Evolutionary conservation across 2,329 filamentous ascomycete genomes (phyloP).

Genomic region (Ophiostoma montium): DNA sequence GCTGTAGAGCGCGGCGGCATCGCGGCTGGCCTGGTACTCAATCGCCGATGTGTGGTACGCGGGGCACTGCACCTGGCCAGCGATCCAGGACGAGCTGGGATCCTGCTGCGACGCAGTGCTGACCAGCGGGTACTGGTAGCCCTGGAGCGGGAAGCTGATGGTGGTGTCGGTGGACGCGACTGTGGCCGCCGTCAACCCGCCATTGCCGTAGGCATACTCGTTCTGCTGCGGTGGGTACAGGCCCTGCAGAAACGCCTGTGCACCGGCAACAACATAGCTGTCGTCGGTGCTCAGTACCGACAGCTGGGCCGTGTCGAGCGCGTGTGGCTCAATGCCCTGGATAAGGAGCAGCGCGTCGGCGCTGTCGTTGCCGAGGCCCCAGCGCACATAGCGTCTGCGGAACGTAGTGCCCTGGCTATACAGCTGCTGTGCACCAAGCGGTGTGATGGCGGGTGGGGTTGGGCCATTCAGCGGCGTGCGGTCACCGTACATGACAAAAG

Average conservation of each 20-base stretch:
- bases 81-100: conserved; percentile 30
- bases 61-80: conserved; percentile 25
- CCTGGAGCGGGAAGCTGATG: conserved; percentile 52
- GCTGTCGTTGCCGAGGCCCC: conserved; percentile 13
- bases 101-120: conserved; percentile 20
- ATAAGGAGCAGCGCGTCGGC: conserved; percentile 23
- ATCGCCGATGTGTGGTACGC: conserved; percentile 22
- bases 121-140: conserved; percentile 69
- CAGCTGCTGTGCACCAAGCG: conserved; percentile 39
- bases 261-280: conserved; percentile 47
- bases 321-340: conserved; percentile 25
- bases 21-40: conserved; percentile 16
- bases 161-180: conserved; percentile 29
- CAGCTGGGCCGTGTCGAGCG: conserved; percentile 36
- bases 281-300: conserved; percentile 27
- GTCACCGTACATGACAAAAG: conserved; percentile 39
- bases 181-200: conserved; percentile 16
- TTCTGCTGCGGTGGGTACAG: conserved; percentile 58
- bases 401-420: conserved; percentile 32
- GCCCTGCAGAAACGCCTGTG: conserved; percentile 67
- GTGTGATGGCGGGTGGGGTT: conserved; percentile 28
- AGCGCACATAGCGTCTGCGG: conserved; percentile 32
- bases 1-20: conserved; percentile 13
- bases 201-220: conserved; percentile 23
- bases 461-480: conserved; percentile 28